Percentiles rank a stretch among this genome's conserved stretches.
Conservation (phyloP, 495 filamentous ascomycete species). For the Penicillium desertorum region DNA sequence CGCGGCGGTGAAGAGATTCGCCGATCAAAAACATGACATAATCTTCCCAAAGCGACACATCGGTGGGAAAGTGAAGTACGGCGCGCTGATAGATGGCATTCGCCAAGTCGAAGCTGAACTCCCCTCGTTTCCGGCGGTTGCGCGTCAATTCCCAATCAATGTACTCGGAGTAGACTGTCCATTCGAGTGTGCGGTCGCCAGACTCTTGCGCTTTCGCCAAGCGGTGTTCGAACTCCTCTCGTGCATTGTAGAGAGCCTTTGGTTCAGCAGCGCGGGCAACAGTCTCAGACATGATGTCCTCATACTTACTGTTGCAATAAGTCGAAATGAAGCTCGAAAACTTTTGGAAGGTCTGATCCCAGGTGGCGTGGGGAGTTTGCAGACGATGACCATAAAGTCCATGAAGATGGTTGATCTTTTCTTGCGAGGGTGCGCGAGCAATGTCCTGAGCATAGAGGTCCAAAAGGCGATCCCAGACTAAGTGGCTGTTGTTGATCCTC, state of each 20-base stretch:
- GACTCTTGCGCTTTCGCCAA: constrained; percentile 59
- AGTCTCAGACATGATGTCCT: constrained; percentile 72
- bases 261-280: constrained; percentile 63
- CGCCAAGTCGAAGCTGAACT: constrained; percentile 60
- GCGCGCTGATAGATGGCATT: constrained; percentile 78
- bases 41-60: constrained; percentile 75
- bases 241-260: constrained; percentile 64
- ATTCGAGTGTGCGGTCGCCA: constrained; percentile 57
- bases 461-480: constrained; percentile 82
- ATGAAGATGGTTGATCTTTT: constrained; percentile 63
- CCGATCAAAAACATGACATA: constrained; percentile 70
- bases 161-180: constrained; percentile 67
- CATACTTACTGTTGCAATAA: constrained; percentile 73
- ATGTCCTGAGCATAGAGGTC: constrained; percentile 62
- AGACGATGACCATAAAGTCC: constrained; percentile 73
- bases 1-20: constrained; percentile 39
- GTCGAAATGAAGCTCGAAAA: constrained; percentile 80
- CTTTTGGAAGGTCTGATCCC: constrained; percentile 79
- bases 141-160: constrained; percentile 76
- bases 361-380: constrained; percentile 74
- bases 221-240: constrained; percentile 70
- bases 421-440: constrained; percentile 52
- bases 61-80: constrained; percentile 63
- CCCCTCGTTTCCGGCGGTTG: constrained; percentile 49
- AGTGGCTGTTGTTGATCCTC: constrained; percentile 79